Percentiles rank a stretch among this genome's conserved stretches.
These are phyloP conservation scores for Murraya paniculata DNA, from an alignment of 345 rosid species.

Conservation along the genomic window DNA sequence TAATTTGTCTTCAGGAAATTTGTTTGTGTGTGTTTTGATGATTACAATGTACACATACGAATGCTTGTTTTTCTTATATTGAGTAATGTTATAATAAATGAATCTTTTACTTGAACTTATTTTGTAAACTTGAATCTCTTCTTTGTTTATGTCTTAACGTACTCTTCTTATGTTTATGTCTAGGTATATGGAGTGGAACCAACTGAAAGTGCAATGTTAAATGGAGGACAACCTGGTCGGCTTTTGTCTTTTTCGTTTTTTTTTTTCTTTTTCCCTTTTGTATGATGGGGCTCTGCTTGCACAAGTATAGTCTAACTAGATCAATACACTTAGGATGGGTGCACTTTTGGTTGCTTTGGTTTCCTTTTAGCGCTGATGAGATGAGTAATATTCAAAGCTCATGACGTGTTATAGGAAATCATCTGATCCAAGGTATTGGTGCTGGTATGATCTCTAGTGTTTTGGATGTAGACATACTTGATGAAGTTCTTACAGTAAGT, in stretches of 20 bases:
- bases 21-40: neutral
- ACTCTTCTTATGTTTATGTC: neutral
- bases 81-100: too few species aligned
- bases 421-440: slow-evolving; percentile 62
- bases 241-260: neutral
- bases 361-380: neutral
- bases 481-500: slow-evolving; percentile 51
- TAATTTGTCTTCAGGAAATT: neutral
- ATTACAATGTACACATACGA: slow-evolving; percentile 6
- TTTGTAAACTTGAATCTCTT: too few species aligned
- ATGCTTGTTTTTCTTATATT: neutral
- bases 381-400: neutral
- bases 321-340: too few species aligned
- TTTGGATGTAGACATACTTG: slow-evolving; percentile 44
- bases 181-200: slow-evolving; percentile 51
- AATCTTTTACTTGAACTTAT: too few species aligned
- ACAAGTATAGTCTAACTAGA: neutral
- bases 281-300: neutral
- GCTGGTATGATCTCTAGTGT: slow-evolving; percentile 46
- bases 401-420: slow-evolving; percentile 34
- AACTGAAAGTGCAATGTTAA: slow-evolving; percentile 41
- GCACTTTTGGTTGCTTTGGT: too few species aligned
- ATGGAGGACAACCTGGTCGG: slow-evolving; percentile 40
- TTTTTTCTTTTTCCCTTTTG: too few species aligned
- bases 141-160: neutral